Conservation (phyloP, 495 filamentous ascomycete genomes). For the Glonium stellatum region DNA sequence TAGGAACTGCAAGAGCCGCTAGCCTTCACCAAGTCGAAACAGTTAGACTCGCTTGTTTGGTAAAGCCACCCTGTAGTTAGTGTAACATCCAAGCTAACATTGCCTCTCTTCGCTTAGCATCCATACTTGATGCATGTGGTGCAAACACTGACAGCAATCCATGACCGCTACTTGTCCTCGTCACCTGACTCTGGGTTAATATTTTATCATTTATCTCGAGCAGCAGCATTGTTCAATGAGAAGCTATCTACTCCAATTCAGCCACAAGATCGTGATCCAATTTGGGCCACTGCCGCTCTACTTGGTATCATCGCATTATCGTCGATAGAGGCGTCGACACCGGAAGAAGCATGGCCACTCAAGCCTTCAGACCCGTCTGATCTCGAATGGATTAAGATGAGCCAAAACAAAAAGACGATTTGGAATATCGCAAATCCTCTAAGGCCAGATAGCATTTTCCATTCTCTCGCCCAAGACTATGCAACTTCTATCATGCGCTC, state of each 20-base stretch:
- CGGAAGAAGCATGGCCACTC: conserved; percentile 41
- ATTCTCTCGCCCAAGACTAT: conserved; percentile 4
- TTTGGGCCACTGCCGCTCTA: conserved; percentile 38
- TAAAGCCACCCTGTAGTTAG: conserved; percentile 22
- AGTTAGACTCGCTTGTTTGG: conserved; percentile 27
- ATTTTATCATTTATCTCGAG: conserved; percentile 36
- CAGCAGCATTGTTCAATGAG: conserved; percentile 35
- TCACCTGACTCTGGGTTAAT: conserved; percentile 17
- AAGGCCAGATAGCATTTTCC: conserved; percentile 35
- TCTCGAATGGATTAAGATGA: conserved; percentile 39
- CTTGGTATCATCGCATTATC: conserved; percentile 34
- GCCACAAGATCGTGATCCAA: conserved; percentile 32
- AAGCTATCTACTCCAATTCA: conserved; percentile 31
- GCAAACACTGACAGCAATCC: conserved; percentile 37
- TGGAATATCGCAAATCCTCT: conserved; percentile 35
- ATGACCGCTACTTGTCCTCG: conserved; percentile 31
- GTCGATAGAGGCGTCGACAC: conserved; percentile 29
- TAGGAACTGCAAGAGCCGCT: conserved; percentile 32
- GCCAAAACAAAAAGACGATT: conserved; percentile 35
- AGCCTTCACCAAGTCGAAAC: too few relatives aligned
- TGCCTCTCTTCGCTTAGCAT: conserved; percentile 18
- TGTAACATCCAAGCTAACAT: neutral
- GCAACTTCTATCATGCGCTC: neutral
- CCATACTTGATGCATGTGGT: conserved; percentile 38
- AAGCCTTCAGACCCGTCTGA: conserved; percentile 25